A percentile compares a stretch with the other conserved stretches of the same genome.
Conservation (phyloP, 2,329 filamentous ascomycete genomes). For the Penicillium aurantiogriseum region DNA sequence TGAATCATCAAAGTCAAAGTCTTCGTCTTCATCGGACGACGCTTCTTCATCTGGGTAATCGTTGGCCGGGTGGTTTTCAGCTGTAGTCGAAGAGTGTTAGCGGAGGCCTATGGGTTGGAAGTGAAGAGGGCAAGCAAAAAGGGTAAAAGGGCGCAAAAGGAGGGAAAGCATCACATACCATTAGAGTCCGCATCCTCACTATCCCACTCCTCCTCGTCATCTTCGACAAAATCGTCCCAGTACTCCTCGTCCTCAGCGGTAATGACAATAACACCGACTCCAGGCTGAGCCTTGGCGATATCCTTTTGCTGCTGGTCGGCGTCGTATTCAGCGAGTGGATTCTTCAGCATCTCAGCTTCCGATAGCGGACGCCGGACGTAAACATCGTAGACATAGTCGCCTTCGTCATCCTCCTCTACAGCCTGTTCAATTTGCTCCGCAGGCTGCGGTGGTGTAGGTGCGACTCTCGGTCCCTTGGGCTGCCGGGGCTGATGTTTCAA, state of each 20-base stretch:
- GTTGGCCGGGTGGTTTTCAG: conserved; percentile 51
- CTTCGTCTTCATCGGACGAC: conserved; percentile 46
- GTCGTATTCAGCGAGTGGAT: conserved; percentile 34
- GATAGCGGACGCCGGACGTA: conserved; percentile 54
- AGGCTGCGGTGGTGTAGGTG: conserved; percentile 4
- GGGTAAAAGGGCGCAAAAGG: neutral
- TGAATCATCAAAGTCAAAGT: conserved; percentile 42
- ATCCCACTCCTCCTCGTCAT: conserved; percentile 57
- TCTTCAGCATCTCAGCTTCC: conserved; percentile 33
- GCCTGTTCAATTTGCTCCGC: conserved; percentile 1
- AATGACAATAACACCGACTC: conserved; percentile 45
- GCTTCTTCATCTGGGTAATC: conserved; percentile 53
- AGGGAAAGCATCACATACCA: conserved; percentile 36
- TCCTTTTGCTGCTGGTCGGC: conserved; percentile 29
- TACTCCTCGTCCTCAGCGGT: conserved; percentile 48
- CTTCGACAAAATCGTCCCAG: conserved; percentile 57
- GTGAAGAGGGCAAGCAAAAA: neutral
- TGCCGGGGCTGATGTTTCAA: conserved; percentile 40
- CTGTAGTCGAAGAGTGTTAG: conserved; percentile 26
- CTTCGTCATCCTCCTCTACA: conserved; percentile 44
- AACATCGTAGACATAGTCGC: conserved; percentile 61
- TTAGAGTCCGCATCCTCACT: conserved; percentile 64
- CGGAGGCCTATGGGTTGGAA: neutral
- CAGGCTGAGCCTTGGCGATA: conserved; percentile 33
- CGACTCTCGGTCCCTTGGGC: conserved; percentile 30